A percentile compares a stretch with the other conserved stretches of the same genome.
phyloP scores from a whole-genome alignment of 1,284 basidiomycete genomes.

The Singerocomus inundabilis region DNA sequence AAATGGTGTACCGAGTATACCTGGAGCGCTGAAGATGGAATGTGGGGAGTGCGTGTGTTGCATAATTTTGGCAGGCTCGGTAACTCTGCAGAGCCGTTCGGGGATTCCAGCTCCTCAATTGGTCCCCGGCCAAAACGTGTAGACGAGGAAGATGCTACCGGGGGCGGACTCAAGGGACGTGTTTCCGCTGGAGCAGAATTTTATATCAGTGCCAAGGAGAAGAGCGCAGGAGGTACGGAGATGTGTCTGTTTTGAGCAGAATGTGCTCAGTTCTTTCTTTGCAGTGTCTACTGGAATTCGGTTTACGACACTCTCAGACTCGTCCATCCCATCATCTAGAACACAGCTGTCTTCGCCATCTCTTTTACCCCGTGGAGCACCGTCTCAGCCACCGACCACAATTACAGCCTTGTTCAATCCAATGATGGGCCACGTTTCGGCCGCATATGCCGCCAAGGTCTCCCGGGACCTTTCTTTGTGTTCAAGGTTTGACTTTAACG shows the following conservation, averaged over 20 bases:
- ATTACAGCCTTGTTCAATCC: constrained; percentile 95
- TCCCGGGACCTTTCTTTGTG: constrained; percentile 86
- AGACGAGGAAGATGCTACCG: constrained; percentile 88
- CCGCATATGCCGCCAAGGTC: constrained; percentile 88
- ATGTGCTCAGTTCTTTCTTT: constrained; percentile 8
- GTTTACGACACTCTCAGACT: constrained; percentile 86
- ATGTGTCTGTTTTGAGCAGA: background rate
- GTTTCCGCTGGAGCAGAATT: constrained; percentile 92
- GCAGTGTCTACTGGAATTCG: constrained; percentile 90
- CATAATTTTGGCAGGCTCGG: constrained; percentile 85
- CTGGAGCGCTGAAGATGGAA: constrained; percentile 90
- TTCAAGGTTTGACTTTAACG: constrained; percentile 94
- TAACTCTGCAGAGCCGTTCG: constrained; percentile 31
- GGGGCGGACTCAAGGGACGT: constrained; percentile 85
- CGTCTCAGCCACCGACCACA: constrained; percentile 83
- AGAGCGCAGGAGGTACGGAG: constrained; percentile 79
- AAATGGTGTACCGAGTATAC: constrained; percentile 94
- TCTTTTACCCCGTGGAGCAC: constrained; percentile 32
- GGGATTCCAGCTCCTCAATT: constrained; percentile 24
- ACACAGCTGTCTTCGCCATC: constrained; percentile 41
- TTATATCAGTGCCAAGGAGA: constrained; percentile 91
- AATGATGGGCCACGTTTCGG: constrained; percentile 91
- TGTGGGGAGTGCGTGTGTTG: constrained; percentile 88
- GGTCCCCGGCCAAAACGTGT: constrained; percentile 53
- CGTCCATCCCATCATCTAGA: constrained; percentile 63